A percentile compares a stretch with the other conserved stretches of the same genome.
These are phyloP conservation scores for Geranium brycei DNA, from an alignment of 345 rosid species.

Conservation along the genomic window DNA sequence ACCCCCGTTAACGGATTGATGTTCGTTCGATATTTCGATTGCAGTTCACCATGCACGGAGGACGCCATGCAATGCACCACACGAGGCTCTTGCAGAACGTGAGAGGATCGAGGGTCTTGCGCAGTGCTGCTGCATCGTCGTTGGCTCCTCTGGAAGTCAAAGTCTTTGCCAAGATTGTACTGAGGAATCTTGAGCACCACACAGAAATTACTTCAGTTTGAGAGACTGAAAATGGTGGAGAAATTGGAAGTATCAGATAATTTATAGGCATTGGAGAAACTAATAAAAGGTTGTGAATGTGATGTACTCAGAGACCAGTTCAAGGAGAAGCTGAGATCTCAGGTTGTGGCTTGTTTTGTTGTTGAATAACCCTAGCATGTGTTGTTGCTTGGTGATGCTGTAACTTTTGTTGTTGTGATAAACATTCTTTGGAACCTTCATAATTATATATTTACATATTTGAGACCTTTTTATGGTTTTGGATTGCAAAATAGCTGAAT, in stretches of 20 bases:
- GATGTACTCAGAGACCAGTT: too few species aligned
- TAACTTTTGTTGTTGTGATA: too few species aligned
- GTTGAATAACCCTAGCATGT: too few species aligned
- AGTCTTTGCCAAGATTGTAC: slow-evolving; percentile 26
- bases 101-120: slow-evolving; percentile 24
- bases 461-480: too few species aligned
- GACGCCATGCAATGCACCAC: slow-evolving; percentile 25
- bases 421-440: too few species aligned
- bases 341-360: too few species aligned
- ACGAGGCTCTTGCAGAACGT: slow-evolving; percentile 16
- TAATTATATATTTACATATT: too few species aligned
- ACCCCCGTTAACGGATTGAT: background rate
- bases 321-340: too few species aligned
- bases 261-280: too few species aligned
- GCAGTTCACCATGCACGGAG: slow-evolving; percentile 34
- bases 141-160: slow-evolving; percentile 20
- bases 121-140: slow-evolving; percentile 22
- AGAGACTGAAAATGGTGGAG: background rate
- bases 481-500: too few species aligned
- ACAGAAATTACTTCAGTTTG: slow-evolving; percentile 4
- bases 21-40: background rate
- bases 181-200: slow-evolving; percentile 23
- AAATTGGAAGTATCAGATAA: background rate
- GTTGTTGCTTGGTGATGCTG: too few species aligned
- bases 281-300: too few species aligned